phyloP scores from a whole-genome alignment of 306 rosid species.

The Citrullus amarus region DNA sequence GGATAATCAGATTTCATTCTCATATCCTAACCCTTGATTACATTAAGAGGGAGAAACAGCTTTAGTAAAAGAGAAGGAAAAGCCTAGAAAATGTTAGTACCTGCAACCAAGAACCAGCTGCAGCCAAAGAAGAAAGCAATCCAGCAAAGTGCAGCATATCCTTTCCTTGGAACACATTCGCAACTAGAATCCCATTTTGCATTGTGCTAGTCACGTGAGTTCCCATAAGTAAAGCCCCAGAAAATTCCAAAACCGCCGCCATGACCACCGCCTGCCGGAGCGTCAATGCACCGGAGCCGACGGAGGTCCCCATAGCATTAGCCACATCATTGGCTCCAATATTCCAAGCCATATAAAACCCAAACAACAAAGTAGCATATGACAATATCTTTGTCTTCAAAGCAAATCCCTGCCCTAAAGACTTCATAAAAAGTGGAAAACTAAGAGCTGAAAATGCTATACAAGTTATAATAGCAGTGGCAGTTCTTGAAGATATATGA shows the following conservation, averaged over 20 bases:
- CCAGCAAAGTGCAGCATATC: slow-evolving; percentile 65
- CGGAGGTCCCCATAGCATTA: slow-evolving; percentile 98
- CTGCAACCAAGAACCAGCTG: slow-evolving; percentile 99
- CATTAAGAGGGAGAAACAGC: neutral
- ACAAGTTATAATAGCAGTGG: slow-evolving; percentile 52
- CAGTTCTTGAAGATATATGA: slow-evolving; percentile 46
- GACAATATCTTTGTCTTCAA: slow-evolving; percentile 55
- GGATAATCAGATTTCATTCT: neutral
- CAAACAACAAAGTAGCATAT: slow-evolving; percentile 54
- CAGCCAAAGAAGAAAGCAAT: slow-evolving; percentile 85
- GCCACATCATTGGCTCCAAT: slow-evolving; percentile 98
- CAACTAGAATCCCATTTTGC: slow-evolving; percentile 90
- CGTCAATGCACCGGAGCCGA: slow-evolving; percentile 85
- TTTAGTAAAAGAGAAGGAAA: too few species aligned
- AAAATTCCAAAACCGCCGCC: slow-evolving; percentile 82
- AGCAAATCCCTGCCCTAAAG: slow-evolving; percentile 46
- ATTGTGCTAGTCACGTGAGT: slow-evolving; percentile 84
- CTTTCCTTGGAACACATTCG: slow-evolving; percentile 68
- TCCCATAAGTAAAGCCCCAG: slow-evolving; percentile 84
- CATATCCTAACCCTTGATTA: neutral
- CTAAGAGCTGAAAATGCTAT: slow-evolving; percentile 51
- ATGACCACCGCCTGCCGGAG: slow-evolving; percentile 73
- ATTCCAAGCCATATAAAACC: slow-evolving; percentile 99
- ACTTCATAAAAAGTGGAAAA: slow-evolving; percentile 58
- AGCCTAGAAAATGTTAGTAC: slow-evolving; percentile 14